phyloP scores from a whole-genome alignment of 768 basidiomycete species.

The Agrocybe praecox region DNA sequence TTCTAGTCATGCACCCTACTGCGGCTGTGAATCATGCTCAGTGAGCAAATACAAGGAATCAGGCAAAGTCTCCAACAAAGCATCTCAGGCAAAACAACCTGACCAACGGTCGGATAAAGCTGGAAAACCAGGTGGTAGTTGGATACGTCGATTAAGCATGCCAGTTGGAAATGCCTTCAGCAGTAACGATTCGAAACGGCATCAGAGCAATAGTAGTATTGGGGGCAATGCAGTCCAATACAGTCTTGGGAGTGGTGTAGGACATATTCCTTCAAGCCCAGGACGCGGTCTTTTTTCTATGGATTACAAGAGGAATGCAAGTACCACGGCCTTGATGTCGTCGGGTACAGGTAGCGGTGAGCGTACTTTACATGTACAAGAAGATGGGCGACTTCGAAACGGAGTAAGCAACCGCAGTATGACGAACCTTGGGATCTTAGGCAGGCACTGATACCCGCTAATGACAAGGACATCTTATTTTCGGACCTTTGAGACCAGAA shows the following conservation, averaged over 20 bases:
- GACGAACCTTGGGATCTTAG: slow-evolving; percentile 44
- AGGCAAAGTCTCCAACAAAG: slow-evolving; percentile 27
- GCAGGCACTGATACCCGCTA: slow-evolving; percentile 31
- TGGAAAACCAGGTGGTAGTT: slow-evolving; percentile 66
- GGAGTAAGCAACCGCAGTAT: slow-evolving; percentile 52
- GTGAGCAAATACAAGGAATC: slow-evolving; percentile 51
- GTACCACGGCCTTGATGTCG: slow-evolving; percentile 35
- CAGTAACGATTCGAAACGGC: slow-evolving; percentile 51
- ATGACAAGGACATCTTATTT: background rate
- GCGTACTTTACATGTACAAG: slow-evolving; percentile 29
- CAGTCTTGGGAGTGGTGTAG: slow-evolving; percentile 28
- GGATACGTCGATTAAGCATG: slow-evolving; percentile 82
- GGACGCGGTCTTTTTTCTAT: slow-evolving; percentile 37
- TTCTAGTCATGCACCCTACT: slow-evolving; percentile 57
- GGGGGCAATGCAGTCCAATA: slow-evolving; percentile 19
- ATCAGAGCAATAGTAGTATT: slow-evolving; percentile 28
- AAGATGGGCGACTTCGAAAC: slow-evolving; percentile 48
- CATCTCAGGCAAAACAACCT: slow-evolving; percentile 31
- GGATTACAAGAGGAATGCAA: slow-evolving; percentile 54
- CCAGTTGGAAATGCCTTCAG: slow-evolving; percentile 63
- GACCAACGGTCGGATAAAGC: slow-evolving; percentile 23
- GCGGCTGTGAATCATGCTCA: slow-evolving; percentile 69
- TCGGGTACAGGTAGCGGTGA: slow-evolving; percentile 20
- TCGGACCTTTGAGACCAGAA: too few relatives aligned
- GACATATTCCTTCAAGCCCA: slow-evolving; percentile 21